Conservation (phyloP, 208 protist genomes). For the Acanthamoeba triangularis region DNA sequence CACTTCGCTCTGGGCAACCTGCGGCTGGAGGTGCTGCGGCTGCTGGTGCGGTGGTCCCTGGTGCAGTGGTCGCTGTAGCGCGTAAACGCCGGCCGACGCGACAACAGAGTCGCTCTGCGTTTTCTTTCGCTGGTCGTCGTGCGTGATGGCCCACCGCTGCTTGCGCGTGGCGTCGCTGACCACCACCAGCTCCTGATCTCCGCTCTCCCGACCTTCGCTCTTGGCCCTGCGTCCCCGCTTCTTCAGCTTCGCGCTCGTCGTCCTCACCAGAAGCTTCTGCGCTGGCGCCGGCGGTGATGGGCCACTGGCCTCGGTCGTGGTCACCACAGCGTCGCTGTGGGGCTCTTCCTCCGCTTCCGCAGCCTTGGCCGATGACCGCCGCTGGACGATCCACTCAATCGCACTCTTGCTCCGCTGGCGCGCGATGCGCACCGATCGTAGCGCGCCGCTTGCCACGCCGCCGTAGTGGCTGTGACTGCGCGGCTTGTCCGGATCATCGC, state of each 20-base stretch:
- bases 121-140: too few species aligned
- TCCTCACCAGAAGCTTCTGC: not conserved
- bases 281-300: too few species aligned
- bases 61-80: not conserved
- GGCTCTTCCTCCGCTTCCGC: not conserved
- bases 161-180: not conserved
- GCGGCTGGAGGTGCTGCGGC: too few species aligned
- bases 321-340: too few species aligned
- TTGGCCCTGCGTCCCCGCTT: not conserved
- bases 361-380: too few species aligned
- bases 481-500: not conserved
- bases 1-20: not conserved
- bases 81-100: not conserved
- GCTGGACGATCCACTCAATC: not conserved
- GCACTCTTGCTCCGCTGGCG: not conserved
- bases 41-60: too few species aligned
- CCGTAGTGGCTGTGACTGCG: not conserved
- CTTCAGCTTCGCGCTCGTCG: not conserved
- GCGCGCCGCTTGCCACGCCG: not conserved
- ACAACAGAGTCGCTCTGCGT: too few species aligned
- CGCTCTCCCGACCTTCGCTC: not conserved
- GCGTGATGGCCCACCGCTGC: not conserved
- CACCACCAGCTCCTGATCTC: not conserved
- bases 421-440: not conserved
- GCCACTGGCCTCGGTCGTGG: too few species aligned